Conservation (phyloP, 2,329 filamentous ascomycete genomes). For the Colletotrichum lini region DNA sequence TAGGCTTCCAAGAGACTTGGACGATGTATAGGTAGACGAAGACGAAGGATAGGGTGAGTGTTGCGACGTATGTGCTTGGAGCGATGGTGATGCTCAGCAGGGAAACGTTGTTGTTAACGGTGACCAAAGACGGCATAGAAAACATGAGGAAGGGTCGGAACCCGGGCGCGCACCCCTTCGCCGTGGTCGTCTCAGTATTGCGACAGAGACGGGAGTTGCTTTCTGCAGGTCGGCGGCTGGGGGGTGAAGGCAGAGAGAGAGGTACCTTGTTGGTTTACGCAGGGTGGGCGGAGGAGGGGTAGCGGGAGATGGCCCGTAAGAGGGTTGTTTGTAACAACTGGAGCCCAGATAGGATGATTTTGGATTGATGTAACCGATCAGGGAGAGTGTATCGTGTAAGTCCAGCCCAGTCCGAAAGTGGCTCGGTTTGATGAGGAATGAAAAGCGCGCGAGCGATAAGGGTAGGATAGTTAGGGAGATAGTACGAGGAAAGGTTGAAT, state of each 20-base stretch:
- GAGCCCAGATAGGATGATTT: background rate
- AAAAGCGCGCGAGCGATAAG: constrained; percentile 14
- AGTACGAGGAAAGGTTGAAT: constrained; percentile 26
- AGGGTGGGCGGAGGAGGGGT: background rate
- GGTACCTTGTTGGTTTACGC: constrained; percentile 30
- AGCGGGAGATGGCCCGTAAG: background rate
- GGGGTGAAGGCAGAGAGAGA: background rate
- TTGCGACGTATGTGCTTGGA: constrained; percentile 70
- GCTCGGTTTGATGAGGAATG: constrained; percentile 10
- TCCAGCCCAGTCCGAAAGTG: background rate
- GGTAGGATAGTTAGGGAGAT: background rate
- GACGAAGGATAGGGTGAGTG: constrained; percentile 63
- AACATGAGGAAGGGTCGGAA: constrained; percentile 29
- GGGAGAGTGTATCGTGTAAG: background rate
- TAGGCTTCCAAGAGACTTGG: constrained; percentile 47
- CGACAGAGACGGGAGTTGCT: constrained; percentile 25
- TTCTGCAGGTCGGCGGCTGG: constrained; percentile 13
- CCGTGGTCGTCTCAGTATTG: constrained; percentile 29
- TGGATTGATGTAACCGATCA: constrained; percentile 12
- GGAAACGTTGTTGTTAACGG: constrained; percentile 74
- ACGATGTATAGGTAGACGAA: constrained; percentile 66
- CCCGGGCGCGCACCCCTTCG: constrained; percentile 18
- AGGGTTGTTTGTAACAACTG: background rate
- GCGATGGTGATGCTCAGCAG: constrained; percentile 72
- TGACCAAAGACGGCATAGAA: constrained; percentile 72